These are phyloP conservation scores for Caloboletus firmus DNA, from an alignment of 1,284 basidiomycete species.

Conservation along the genomic window DNA sequence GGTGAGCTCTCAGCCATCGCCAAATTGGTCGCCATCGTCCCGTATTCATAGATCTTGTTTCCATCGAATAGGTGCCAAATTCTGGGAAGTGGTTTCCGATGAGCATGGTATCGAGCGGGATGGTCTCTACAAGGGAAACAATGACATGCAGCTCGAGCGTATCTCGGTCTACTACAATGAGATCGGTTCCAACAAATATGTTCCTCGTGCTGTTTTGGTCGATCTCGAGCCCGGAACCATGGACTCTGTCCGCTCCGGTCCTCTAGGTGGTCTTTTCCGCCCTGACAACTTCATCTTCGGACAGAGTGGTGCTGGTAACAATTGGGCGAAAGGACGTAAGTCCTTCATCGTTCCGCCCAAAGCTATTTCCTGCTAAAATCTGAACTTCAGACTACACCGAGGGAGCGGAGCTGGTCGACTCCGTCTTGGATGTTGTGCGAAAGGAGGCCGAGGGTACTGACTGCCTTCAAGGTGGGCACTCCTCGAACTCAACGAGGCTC, in stretches of 20 bases:
- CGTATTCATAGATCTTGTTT: conserved; percentile 12
- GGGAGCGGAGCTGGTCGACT: conserved; percentile 94
- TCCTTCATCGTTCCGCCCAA: conserved; percentile 22
- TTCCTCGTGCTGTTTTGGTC: conserved; percentile 92
- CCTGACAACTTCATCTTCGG: conserved; percentile 96
- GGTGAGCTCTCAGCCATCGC: conserved; percentile 50
- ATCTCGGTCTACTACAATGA: conserved; percentile 97
- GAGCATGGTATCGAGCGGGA: conserved; percentile 95
- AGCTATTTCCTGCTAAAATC: neutral
- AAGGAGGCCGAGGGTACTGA: conserved; percentile 92
- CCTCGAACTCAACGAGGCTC: neutral
- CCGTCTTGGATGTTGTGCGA: conserved; percentile 86
- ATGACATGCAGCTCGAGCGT: conserved; percentile 95
- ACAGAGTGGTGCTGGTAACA: conserved; percentile 91
- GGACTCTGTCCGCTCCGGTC: conserved; percentile 89
- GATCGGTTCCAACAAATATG: conserved; percentile 90
- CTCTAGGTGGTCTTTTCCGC: conserved; percentile 85
- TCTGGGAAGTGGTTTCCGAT: conserved; percentile 98
- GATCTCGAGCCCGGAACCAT: conserved; percentile 97
- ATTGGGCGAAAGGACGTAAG: conserved; percentile 93
- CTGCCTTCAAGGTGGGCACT: conserved; percentile 76
- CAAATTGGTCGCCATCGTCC: neutral
- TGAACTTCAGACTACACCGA: conserved; percentile 81
- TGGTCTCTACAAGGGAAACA: conserved; percentile 90
- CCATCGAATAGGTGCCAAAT: conserved; percentile 78